A percentile compares a stretch with the other conserved stretches of the same genome.
Conservation (phyloP, 306 rosid species). For the Carpinus fangiana region DNA sequence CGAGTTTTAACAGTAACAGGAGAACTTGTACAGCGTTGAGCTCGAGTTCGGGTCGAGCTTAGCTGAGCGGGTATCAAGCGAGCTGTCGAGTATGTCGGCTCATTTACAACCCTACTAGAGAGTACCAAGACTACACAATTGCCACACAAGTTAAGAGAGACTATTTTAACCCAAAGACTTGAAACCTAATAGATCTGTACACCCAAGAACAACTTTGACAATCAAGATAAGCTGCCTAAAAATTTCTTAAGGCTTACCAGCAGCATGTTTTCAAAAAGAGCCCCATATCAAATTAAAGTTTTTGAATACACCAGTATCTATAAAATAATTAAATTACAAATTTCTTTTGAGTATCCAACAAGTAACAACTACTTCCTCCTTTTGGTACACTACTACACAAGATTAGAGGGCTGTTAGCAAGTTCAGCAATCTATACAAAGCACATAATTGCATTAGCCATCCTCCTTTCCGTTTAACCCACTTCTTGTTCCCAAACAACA, state of each 20-base stretch:
- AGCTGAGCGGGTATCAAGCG: too few relatives aligned
- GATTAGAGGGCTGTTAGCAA: constrained; percentile 47
- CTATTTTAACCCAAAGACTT: too few relatives aligned
- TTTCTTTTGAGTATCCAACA: constrained; percentile 23
- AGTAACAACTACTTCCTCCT: constrained; percentile 38
- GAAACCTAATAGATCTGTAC: too few relatives aligned
- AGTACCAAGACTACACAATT: too few relatives aligned
- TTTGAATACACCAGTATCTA: constrained; percentile 20
- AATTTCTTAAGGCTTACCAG: neutral
- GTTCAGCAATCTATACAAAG: constrained; percentile 49
- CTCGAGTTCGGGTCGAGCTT: too few relatives aligned
- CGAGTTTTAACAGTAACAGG: too few relatives aligned
- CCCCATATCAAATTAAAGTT: constrained; percentile 22
- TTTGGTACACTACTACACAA: constrained; percentile 48
- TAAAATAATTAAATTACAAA: constrained; percentile 30
- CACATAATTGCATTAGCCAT: constrained; percentile 42
- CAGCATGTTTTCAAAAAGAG: constrained; percentile 19
- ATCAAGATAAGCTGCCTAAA: neutral
- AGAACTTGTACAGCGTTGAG: too few relatives aligned
- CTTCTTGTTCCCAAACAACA: constrained; percentile 53
- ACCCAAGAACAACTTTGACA: neutral
- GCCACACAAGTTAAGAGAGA: too few relatives aligned
- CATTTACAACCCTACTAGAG: too few relatives aligned
- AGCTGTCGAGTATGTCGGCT: too few relatives aligned
- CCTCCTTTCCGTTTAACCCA: constrained; percentile 35